Conservation (phyloP, 2,329 filamentous ascomycete species). For the Pseudocercospora musae region DNA sequence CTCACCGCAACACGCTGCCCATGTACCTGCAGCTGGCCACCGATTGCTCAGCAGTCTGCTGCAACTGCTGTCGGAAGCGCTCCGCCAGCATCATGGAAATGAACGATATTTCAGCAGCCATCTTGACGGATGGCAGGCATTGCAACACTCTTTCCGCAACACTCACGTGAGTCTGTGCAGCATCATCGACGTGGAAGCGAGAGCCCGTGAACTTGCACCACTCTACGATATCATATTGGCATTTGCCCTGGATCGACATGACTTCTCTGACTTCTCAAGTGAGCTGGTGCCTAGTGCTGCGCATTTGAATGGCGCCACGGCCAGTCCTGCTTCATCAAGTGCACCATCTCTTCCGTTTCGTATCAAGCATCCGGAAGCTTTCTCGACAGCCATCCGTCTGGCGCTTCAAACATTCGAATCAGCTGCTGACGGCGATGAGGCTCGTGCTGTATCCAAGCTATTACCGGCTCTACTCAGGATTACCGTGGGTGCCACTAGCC, state of each 20-base stretch:
- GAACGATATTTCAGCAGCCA: slow-evolving; percentile 77
- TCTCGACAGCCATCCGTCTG: background rate
- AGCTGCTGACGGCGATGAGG: background rate
- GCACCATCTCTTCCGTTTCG: background rate
- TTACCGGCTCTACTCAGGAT: background rate
- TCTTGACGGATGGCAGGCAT: slow-evolving; percentile 71
- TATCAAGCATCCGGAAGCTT: background rate
- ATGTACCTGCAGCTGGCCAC: slow-evolving; percentile 2
- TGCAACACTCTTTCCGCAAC: slow-evolving; percentile 70
- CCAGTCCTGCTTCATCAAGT: background rate
- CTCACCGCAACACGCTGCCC: slow-evolving; percentile 11
- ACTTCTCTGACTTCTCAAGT: background rate
- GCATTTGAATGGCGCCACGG: background rate
- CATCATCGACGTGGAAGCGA: background rate
- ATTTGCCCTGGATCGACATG: slow-evolving; percentile 10
- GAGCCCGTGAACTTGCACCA: slow-evolving; percentile 1
- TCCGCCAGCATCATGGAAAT: slow-evolving; percentile 81
- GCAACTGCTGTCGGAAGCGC: slow-evolving; percentile 65
- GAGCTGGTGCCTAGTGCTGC: background rate
- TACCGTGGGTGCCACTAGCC: background rate
- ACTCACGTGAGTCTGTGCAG: slow-evolving; percentile 4
- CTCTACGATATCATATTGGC: slow-evolving; percentile 17
- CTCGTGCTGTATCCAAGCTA: background rate
- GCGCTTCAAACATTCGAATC: background rate
- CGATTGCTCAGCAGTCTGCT: slow-evolving; percentile 17